A percentile compares a stretch with the other conserved stretches of the same genome.
Evolutionary conservation across 1,284 basidiomycete species (phyloP).

Genomic region (Ustilago esculenta): DNA sequence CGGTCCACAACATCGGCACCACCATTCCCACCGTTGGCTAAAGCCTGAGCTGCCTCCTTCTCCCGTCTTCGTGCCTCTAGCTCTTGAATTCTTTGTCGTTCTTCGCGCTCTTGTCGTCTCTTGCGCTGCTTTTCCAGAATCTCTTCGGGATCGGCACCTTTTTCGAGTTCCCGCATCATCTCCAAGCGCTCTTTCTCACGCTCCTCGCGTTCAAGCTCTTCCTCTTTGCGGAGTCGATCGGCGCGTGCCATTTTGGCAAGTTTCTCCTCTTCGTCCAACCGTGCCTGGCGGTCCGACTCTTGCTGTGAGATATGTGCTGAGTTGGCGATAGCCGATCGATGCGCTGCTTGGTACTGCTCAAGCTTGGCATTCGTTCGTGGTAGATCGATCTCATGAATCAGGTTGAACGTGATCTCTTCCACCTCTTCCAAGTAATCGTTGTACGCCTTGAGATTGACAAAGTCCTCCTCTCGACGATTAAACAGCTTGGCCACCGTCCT

Average conservation of each 20-base stretch:
- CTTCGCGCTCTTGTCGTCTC: slow-evolving; percentile 49
- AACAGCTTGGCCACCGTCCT: slow-evolving; percentile 85
- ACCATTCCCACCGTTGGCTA: slow-evolving; percentile 4
- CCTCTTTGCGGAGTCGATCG: slow-evolving; percentile 47
- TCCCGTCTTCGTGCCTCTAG: slow-evolving; percentile 30
- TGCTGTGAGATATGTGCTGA: slow-evolving; percentile 50
- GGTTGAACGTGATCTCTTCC: slow-evolving; percentile 95
- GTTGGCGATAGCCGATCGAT: slow-evolving; percentile 49
- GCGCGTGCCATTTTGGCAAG: slow-evolving; percentile 49
- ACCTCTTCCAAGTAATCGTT: slow-evolving; percentile 97
- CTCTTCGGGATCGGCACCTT: slow-evolving; percentile 54
- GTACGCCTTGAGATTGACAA: slow-evolving; percentile 81
- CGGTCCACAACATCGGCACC: slow-evolving; percentile 19
- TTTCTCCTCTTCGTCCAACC: slow-evolving; percentile 50
- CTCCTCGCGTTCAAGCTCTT: slow-evolving; percentile 53
- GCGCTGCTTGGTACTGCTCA: slow-evolving; percentile 74
- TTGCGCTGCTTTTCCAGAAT: slow-evolving; percentile 45
- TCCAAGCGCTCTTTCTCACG: slow-evolving; percentile 55
- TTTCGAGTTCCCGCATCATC: slow-evolving; percentile 56
- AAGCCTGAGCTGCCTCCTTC: slow-evolving; percentile 28
- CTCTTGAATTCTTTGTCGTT: slow-evolving; percentile 29
- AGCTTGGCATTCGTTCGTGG: slow-evolving; percentile 85
- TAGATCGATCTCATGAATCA: slow-evolving; percentile 91
- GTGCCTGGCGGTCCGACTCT: slow-evolving; percentile 53
- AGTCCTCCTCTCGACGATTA: slow-evolving; percentile 88